Evolutionary conservation across 495 filamentous ascomycete genomes (phyloP), one percentile per base, ranked within the genome.

Genomic region (Penicillium soppii): DNA sequence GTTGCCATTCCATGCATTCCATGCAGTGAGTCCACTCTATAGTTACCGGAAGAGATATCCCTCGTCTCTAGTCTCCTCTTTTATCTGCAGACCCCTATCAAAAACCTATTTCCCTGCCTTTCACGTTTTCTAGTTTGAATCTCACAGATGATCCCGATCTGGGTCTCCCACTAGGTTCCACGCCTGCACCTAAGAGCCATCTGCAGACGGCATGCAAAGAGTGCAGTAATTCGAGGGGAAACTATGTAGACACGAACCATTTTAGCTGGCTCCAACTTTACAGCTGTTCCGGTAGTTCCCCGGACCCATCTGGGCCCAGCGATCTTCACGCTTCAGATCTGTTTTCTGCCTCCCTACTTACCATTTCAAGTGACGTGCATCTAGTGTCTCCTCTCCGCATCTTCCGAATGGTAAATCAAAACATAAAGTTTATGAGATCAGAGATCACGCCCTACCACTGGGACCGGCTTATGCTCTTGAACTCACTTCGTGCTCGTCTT

Each of bases 331-430:
- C 17, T 22, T 44, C 16, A 38, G 45, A 30, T 37, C 52, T 32
- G 21, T 23, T 25, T 52, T 29, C 16, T 29, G n/a, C 46, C 49
- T 43, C 48, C 49, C 54, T 55, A 26, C 39, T 50, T 58, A 29
- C 61, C 55, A 40, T 47, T 61, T 59, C 20, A 38, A 59, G 61
- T 62, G 55, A 57, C 52, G 25, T 61, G 55, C 61, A 58, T 45
- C 13, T 38, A 29, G 29, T 39, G 16, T 37, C 52, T 45, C 17
- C 33, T 42, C 47, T 58, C 52, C 47, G 32, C 47, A 48, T 44
- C 40, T 45, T 39, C 48, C 35, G 51, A 60, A 42, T 46, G 47
- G 47, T 30, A 37, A 17, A 49, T 36, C 36, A 32, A 26, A 33
- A 47, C 36, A 57, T 52, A 27, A 10, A 7, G 27, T 43, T 53